These are phyloP conservation scores for Capillidium heterosporum DNA, from an alignment of 371 early-diverging fungal genomes.

Conservation along the genomic window DNA sequence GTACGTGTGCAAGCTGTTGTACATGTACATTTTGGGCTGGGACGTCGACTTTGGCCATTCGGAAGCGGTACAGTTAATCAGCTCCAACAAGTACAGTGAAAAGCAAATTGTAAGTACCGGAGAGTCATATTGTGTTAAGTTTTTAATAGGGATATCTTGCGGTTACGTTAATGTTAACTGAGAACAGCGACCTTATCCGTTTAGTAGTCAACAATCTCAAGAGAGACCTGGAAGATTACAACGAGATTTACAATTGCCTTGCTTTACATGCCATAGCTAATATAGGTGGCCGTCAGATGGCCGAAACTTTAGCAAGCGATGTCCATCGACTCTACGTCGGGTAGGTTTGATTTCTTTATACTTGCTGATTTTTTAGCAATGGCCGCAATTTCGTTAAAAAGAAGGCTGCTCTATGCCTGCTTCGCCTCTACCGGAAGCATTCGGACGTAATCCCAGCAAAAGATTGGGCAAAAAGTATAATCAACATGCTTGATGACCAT, in stretches of 20 bases:
- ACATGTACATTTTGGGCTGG: slow-evolving; percentile 97
- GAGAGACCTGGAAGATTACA: slow-evolving; percentile 73
- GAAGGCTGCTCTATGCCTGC: slow-evolving; percentile 86
- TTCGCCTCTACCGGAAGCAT: slow-evolving; percentile 73
- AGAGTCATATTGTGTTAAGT: not conserved
- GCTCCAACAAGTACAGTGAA: slow-evolving; percentile 80
- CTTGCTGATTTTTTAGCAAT: slow-evolving; percentile 21
- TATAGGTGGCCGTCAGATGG: slow-evolving; percentile 81
- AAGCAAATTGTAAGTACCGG: slow-evolving; percentile 70
- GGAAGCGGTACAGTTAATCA: slow-evolving; percentile 84
- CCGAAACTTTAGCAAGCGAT: slow-evolving; percentile 62
- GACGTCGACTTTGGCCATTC: slow-evolving; percentile 93
- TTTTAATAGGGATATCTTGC: slow-evolving; percentile 76
- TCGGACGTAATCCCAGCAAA: slow-evolving; percentile 74
- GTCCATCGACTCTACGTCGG: slow-evolving; percentile 67
- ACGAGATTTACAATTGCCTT: slow-evolving; percentile 77
- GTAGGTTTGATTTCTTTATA: slow-evolving; percentile 8
- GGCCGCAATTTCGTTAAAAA: slow-evolving; percentile 78
- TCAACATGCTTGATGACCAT: slow-evolving; percentile 64
- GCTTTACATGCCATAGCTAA: slow-evolving; percentile 92
- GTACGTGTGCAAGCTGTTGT: slow-evolving; percentile 91
- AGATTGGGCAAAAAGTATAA: slow-evolving; percentile 74
- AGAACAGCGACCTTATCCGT: slow-evolving; percentile 64
- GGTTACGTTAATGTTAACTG: slow-evolving; percentile 72
- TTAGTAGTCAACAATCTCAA: slow-evolving; percentile 72